A percentile compares a stretch with the other conserved stretches of the same genome.
Conservation (phyloP, 441 rosid species). For the Populus hybrid region DNA sequence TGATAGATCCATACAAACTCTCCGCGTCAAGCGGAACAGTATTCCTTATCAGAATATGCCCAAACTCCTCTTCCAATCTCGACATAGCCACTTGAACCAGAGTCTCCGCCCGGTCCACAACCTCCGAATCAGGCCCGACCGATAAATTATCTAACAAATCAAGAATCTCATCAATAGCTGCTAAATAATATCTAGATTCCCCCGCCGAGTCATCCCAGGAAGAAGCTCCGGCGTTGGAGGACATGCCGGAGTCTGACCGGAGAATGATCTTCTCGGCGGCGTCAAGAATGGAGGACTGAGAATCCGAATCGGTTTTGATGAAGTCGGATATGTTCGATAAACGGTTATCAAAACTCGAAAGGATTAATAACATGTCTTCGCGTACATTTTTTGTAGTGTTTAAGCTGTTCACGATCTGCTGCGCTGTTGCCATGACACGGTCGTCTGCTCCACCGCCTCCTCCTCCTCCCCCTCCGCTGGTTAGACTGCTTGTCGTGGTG, state of each 20-base stretch:
- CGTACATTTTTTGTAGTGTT: constrained; percentile 88
- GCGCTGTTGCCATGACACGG: constrained; percentile 95
- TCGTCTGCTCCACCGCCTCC: constrained; percentile 59
- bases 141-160: constrained; percentile 50
- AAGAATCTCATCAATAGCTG: constrained; percentile 74
- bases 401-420: constrained; percentile 90
- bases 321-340: constrained; percentile 77
- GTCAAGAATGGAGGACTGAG: constrained; percentile 36
- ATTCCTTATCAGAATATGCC: constrained; percentile 64
- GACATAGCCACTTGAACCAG: constrained; percentile 92
- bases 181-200: constrained; percentile 58
- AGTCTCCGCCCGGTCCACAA: constrained; percentile 75
- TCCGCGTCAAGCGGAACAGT: constrained; percentile 81
- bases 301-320: constrained; percentile 33
- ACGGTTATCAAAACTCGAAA: constrained; percentile 93
- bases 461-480: constrained; percentile 14
- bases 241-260: constrained; percentile 42
- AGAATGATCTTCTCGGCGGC: constrained; percentile 38
- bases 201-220: constrained; percentile 67
- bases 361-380: constrained; percentile 89
- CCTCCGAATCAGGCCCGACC: constrained; percentile 38
- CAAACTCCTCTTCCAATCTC: constrained; percentile 84
- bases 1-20: constrained; percentile 71
- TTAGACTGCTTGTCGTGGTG: constrained; percentile 37
- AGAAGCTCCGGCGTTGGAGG: constrained; percentile 52